Percentiles rank a stretch among this genome's conserved stretches.
Conservation (phyloP, 176 grass and related monocot genomes). For the Phoenix roebelenii region DNA sequence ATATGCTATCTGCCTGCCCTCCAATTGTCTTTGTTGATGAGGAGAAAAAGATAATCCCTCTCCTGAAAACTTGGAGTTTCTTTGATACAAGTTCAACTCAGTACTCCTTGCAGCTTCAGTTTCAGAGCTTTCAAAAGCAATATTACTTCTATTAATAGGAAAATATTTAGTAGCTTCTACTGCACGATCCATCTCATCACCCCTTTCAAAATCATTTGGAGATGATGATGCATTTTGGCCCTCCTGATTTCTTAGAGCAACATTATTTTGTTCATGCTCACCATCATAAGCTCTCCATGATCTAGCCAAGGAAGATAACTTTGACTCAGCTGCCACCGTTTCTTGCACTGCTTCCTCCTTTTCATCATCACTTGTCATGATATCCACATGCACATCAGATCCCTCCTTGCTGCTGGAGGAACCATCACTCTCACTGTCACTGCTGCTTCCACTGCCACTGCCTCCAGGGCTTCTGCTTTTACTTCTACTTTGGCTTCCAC, state of each 20-base stretch:
- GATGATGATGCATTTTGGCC: constrained; percentile 40
- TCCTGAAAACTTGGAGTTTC: constrained; percentile 23
- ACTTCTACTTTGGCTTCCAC: constrained; percentile 62
- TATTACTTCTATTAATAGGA: constrained; percentile 17
- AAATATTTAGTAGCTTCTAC: constrained; percentile 18
- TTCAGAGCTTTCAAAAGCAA: constrained; percentile 27
- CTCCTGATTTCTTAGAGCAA: constrained; percentile 37
- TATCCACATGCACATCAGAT: constrained; percentile 87
- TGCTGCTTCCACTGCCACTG: constrained; percentile 69
- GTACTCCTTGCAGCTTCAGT: constrained; percentile 14
- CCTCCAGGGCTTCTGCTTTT: constrained; percentile 43
- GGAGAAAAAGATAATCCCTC: constrained; percentile 24
- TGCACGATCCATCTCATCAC: constrained; percentile 23
- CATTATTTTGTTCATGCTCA: constrained; percentile 50
- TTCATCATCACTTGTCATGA: constrained; percentile 70
- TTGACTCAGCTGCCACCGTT: constrained; percentile 46
- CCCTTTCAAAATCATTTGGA: constrained; percentile 46
- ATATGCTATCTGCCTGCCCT: constrained; percentile 15
- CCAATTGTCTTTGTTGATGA: constrained; percentile 19
- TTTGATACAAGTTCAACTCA: constrained; percentile 13
- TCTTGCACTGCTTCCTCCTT: constrained; percentile 34
- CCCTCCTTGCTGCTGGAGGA: constrained; percentile 86
- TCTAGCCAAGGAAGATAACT: constrained; percentile 39
- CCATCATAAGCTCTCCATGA: constrained; percentile 9
- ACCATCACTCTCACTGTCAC: constrained; percentile 81